Percentiles rank a stretch among this genome's conserved stretches.
phyloP scores from a whole-genome alignment of 345 rosid species.

The Aethionema arabicum region DNA sequence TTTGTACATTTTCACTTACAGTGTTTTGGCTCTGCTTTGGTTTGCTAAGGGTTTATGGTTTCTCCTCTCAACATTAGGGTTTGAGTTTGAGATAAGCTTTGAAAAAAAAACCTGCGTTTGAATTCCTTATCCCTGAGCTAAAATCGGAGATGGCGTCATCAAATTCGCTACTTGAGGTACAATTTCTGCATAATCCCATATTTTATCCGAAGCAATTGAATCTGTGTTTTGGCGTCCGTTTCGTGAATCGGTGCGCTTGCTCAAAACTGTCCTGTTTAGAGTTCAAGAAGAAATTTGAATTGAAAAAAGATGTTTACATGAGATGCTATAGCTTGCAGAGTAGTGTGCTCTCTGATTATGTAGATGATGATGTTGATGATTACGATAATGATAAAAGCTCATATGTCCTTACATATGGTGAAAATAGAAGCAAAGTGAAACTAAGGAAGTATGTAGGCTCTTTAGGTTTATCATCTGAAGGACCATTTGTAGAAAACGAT shows the following conservation, averaged over 20 bases:
- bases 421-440: slow-evolving; percentile 34
- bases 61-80: slow-evolving; percentile 11
- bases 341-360: slow-evolving; percentile 41
- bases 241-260: slow-evolving; percentile 18
- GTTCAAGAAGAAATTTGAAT: slow-evolving; percentile 31
- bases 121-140: background rate
- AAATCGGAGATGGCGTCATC: slow-evolving; percentile 46
- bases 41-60: background rate
- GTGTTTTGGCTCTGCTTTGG: background rate
- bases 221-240: slow-evolving; percentile 20
- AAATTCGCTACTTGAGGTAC: slow-evolving; percentile 41
- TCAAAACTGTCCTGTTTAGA: slow-evolving; percentile 25
- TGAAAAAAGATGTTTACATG: slow-evolving; percentile 33
- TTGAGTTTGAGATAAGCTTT: background rate
- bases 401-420: slow-evolving; percentile 26
- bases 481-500: slow-evolving; percentile 50
- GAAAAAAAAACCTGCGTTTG: slow-evolving; percentile 7
- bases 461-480: slow-evolving; percentile 38
- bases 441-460: slow-evolving; percentile 32
- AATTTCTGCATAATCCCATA: slow-evolving; percentile 32
- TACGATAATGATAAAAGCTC: slow-evolving; percentile 43
- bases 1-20: too few relatives aligned
- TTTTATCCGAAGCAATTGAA: slow-evolving; percentile 30
- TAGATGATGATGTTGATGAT: slow-evolving; percentile 36
- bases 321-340: slow-evolving; percentile 39